Conservation (phyloP, 371 early-diverging fungal genomes). For the Coemansia sp. region DNA sequence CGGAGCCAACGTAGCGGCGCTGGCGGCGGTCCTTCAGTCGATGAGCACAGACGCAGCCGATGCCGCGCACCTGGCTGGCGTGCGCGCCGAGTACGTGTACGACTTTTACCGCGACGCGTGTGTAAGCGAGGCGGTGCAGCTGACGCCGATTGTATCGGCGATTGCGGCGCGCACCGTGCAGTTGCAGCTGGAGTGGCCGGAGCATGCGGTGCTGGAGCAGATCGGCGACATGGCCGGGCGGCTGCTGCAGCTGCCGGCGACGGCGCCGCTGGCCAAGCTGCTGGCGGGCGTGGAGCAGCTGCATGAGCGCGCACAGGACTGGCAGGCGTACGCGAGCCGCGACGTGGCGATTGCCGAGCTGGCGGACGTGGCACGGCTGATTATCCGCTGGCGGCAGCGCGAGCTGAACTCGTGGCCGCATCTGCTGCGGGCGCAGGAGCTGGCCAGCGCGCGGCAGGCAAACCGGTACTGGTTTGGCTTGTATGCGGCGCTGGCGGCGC, state of each 20-base stretch:
- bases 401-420: constrained; percentile 92
- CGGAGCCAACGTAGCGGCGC: neutral
- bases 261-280: constrained; percentile 87
- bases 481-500: constrained; percentile 53
- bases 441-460: constrained; percentile 62
- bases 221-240: constrained; percentile 68
- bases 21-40: neutral
- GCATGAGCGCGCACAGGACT: constrained; percentile 86
- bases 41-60: neutral
- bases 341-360: constrained; percentile 76
- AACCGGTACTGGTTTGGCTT: constrained; percentile 90
- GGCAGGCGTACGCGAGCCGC: constrained; percentile 89
- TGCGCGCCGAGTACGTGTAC: constrained; percentile 54
- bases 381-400: constrained; percentile 89
- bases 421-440: constrained; percentile 79
- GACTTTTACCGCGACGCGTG: constrained; percentile 90
- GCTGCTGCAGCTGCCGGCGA: constrained; percentile 72
- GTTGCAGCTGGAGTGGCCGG: constrained; percentile 83
- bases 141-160: constrained; percentile 64
- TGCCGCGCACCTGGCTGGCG: constrained; percentile 2
- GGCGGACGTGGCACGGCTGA: constrained; percentile 69
- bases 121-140: constrained; percentile 67
- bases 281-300: constrained; percentile 87
- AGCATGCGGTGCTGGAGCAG: constrained; percentile 83
- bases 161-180: constrained; percentile 65